Evolutionary conservation across 208 protist species (phyloP).

Genomic region (Balamuthia mandrillaris): DNA sequence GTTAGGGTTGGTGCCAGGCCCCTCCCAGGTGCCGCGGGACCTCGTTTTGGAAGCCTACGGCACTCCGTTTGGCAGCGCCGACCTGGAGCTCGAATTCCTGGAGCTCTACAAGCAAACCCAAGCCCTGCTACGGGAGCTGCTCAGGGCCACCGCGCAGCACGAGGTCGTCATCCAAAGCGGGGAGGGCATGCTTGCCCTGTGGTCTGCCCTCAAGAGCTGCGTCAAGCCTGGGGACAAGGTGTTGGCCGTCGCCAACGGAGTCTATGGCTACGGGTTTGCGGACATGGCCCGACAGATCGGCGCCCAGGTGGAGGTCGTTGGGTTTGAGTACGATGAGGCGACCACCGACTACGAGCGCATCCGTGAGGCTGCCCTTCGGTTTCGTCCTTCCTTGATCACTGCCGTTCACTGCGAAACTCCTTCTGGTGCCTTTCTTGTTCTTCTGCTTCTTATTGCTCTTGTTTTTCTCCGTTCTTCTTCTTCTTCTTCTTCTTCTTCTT

Average conservation of each 20-base stretch:
- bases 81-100: neutral
- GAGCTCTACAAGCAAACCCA: neutral
- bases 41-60: neutral
- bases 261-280: conserved; percentile 18
- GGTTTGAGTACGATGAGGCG: neutral
- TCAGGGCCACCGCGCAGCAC: neutral
- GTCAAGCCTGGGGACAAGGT: conserved; percentile 1
- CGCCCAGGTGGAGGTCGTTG: neutral
- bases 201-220: conserved; percentile 34
- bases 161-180: conserved; percentile 12
- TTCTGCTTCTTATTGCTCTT: neutral
- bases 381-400: conserved; percentile 20
- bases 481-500: neutral
- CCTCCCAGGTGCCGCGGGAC: neutral
- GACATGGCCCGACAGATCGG: conserved; percentile 33
- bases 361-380: neutral
- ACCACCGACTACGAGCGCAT: neutral
- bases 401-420: conserved; percentile 33
- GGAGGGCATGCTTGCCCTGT: conserved; percentile 40
- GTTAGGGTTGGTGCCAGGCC: conserved; percentile 7
- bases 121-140: neutral
- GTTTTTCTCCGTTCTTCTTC: neutral
- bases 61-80: neutral
- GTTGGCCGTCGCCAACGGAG: neutral
- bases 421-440: neutral